Evolutionary conservation across 1,284 basidiomycete species (phyloP).

Genomic region (Rhodotorula sp.): DNA sequence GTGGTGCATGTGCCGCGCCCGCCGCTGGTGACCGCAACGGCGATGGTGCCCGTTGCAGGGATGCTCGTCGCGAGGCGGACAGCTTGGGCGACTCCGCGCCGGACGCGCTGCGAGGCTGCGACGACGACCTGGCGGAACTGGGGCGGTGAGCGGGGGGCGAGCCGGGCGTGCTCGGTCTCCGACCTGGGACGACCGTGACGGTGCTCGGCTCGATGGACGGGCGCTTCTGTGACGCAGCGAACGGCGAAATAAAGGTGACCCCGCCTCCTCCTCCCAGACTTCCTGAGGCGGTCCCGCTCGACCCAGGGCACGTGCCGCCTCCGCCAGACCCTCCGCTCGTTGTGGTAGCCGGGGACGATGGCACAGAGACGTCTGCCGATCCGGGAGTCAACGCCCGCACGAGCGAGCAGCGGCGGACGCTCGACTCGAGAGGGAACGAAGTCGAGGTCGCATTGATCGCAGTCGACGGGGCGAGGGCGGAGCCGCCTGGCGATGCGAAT

Average conservation of each 20-base stretch:
- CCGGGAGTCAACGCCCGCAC: background rate
- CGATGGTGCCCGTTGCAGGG: slow-evolving; percentile 15
- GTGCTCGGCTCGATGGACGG: slow-evolving; percentile 6
- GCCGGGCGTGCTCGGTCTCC: slow-evolving; percentile 3
- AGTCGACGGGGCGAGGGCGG: background rate
- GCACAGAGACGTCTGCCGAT: background rate
- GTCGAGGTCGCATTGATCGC: slow-evolving; percentile 6
- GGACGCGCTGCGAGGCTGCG: slow-evolving; percentile 3
- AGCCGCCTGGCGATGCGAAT: slow-evolving; percentile 8
- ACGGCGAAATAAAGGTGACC: slow-evolving; percentile 39
- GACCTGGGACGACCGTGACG: background rate
- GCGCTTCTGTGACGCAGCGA: slow-evolving; percentile 12
- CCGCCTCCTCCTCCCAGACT: slow-evolving; percentile 6
- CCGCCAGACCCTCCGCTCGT: too few relatives aligned
- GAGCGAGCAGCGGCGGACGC: slow-evolving; percentile 20
- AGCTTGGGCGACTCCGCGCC: slow-evolving; percentile 9
- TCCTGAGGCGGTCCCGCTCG: background rate
- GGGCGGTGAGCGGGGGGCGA: slow-evolving; percentile 5
- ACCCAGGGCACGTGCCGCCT: background rate
- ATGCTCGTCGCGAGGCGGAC: slow-evolving; percentile 20
- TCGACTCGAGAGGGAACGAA: slow-evolving; percentile 17
- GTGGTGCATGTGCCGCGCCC: slow-evolving; percentile 3
- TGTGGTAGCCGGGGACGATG: background rate
- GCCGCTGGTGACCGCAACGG: slow-evolving; percentile 25
- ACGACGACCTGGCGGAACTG: slow-evolving; percentile 6